phyloP scores from a whole-genome alignment of 225 moss, liverwort and hornwort species.

The Physcomitrium patens region DNA sequence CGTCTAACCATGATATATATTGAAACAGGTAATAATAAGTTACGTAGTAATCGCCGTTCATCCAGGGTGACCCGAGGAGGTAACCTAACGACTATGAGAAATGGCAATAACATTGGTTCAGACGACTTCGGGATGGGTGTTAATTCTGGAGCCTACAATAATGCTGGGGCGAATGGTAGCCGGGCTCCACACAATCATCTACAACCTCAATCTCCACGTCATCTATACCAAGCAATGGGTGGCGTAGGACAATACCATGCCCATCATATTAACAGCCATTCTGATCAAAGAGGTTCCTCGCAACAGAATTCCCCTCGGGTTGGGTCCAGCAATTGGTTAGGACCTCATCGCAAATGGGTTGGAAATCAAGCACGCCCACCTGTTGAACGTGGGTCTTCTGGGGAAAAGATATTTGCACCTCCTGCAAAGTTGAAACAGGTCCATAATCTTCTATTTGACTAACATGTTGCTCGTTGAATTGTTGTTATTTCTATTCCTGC shows the following conservation, averaged over 20 bases:
- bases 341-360: constrained; percentile 59
- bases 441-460: not conserved
- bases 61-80: constrained; percentile 79
- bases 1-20: constrained; percentile 25
- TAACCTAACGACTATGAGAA: constrained; percentile 69
- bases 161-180: constrained; percentile 50
- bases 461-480: not conserved
- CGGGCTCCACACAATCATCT: constrained; percentile 49
- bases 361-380: constrained; percentile 65
- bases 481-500: not conserved
- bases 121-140: constrained; percentile 50
- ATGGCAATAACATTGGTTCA: constrained; percentile 53
- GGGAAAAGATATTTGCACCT: constrained; percentile 57
- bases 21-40: constrained; percentile 64
- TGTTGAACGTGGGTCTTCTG: constrained; percentile 55
- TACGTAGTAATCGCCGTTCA: constrained; percentile 83
- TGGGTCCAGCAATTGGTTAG: constrained; percentile 62
- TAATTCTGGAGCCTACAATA: constrained; percentile 52
- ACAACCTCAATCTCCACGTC: constrained; percentile 53
- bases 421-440: constrained; percentile 73
- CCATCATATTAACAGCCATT: constrained; percentile 52
- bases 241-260: constrained; percentile 57
- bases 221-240: constrained; percentile 59
- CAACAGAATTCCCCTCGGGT: constrained; percentile 63
- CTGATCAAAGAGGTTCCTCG: constrained; percentile 51